Evolutionary conservation across 2,329 filamentous ascomycete species (phyloP).

Genomic region (Periglandula ipomoeae): DNA sequence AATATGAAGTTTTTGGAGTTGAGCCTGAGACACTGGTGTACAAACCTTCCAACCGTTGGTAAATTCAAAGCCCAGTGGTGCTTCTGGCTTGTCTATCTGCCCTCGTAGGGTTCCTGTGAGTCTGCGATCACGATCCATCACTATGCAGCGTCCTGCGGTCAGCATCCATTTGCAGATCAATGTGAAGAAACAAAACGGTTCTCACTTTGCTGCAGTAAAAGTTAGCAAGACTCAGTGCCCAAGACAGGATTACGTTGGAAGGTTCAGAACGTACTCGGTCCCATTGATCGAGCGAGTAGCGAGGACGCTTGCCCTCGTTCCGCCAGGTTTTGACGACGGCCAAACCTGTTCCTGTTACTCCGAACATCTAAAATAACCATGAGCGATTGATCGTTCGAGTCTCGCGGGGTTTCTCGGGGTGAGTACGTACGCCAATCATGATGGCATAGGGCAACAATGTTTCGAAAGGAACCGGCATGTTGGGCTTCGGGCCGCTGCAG

Average conservation of each 20-base stretch:
- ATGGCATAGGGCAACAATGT: slow-evolving; percentile 56
- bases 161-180: slow-evolving; percentile 7
- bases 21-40: not conserved
- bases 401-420: slow-evolving; percentile 6
- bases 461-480: slow-evolving; percentile 57
- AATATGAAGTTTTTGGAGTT: slow-evolving; percentile 3
- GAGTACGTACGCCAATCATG: slow-evolving; percentile 46
- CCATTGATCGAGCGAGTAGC: slow-evolving; percentile 54
- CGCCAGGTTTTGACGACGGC: slow-evolving; percentile 46
- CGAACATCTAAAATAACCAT: slow-evolving; percentile 47
- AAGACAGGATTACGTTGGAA: not conserved
- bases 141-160: slow-evolving; percentile 24
- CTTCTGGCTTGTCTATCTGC: slow-evolving; percentile 44
- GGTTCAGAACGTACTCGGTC: slow-evolving; percentile 40
- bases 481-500: slow-evolving; percentile 20
- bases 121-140: slow-evolving; percentile 57
- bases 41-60: slow-evolving; percentile 57
- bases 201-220: slow-evolving; percentile 44
- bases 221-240: slow-evolving; percentile 17
- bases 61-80: slow-evolving; percentile 51
- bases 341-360: slow-evolving; percentile 48
- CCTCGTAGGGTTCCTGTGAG: slow-evolving; percentile 51
- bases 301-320: slow-evolving; percentile 52
- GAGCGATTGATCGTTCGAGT: not conserved
- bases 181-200: not conserved